These are phyloP conservation scores for Serpula lacrymans DNA, from an alignment of 768 basidiomycete genomes.

Conservation along the genomic window DNA sequence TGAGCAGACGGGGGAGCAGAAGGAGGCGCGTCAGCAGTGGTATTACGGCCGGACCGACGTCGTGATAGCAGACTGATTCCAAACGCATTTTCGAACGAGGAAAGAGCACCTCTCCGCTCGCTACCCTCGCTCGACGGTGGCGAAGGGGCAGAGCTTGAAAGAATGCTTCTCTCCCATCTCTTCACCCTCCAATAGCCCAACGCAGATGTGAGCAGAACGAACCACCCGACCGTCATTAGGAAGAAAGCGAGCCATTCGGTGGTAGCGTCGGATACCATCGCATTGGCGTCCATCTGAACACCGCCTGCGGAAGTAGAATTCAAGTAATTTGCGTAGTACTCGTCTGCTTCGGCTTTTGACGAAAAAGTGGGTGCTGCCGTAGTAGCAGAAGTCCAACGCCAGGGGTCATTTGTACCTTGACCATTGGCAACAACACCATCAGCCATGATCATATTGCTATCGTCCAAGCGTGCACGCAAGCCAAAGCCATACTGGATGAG, in stretches of 20 bases:
- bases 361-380: slow-evolving; percentile 42
- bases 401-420: slow-evolving; percentile 27
- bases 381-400: too few species aligned
- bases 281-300: slow-evolving; percentile 29
- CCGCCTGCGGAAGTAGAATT: slow-evolving; percentile 18
- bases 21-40: slow-evolving; percentile 7
- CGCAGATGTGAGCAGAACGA: slow-evolving; percentile 83
- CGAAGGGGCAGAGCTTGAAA: slow-evolving; percentile 42
- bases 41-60: slow-evolving; percentile 3
- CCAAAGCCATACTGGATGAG: slow-evolving; percentile 95
- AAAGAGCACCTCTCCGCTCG: too few species aligned
- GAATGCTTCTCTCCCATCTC: slow-evolving; percentile 79
- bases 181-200: slow-evolving; percentile 90
- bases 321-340: slow-evolving; percentile 34
- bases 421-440: too few species aligned
- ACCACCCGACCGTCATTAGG: slow-evolving; percentile 91
- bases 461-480: slow-evolving; percentile 53
- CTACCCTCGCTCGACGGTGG: too few species aligned
- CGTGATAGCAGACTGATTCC: slow-evolving; percentile 18
- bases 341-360: slow-evolving; percentile 43
- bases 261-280: slow-evolving; percentile 59
- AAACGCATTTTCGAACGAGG: too few species aligned
- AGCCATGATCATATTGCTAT: too few species aligned
- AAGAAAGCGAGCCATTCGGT: slow-evolving; percentile 95
- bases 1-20: too few species aligned